These are phyloP conservation scores for Elaeagnus macrophylla DNA, from an alignment of 306 rosid genomes.

Conservation along the genomic window DNA sequence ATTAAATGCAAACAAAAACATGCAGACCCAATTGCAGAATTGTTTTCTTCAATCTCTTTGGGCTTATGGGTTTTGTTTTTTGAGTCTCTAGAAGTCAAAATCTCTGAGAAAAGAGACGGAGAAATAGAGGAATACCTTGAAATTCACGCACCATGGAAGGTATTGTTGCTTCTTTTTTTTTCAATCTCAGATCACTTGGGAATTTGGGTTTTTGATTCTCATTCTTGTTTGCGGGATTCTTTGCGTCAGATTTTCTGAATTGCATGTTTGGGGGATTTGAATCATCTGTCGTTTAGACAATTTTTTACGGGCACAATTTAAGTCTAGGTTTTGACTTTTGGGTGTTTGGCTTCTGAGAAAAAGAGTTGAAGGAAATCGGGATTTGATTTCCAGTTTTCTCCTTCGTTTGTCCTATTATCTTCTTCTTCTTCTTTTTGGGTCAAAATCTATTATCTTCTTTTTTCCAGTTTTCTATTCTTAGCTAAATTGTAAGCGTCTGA, in stretches of 20 bases:
- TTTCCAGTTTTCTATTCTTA: too few relatives aligned
- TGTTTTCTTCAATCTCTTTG: slow-evolving; percentile 23
- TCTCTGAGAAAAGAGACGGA: slow-evolving; percentile 7
- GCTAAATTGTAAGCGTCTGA: too few relatives aligned
- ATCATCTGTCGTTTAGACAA: slow-evolving; percentile 19
- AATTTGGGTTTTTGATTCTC: slow-evolving; percentile 34
- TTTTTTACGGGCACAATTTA: slow-evolving; percentile 21
- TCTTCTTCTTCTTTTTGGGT: not conserved
- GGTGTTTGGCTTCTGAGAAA: slow-evolving; percentile 29
- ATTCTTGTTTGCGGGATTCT: slow-evolving; percentile 19
- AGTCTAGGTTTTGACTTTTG: not conserved
- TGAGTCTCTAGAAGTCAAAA: slow-evolving; percentile 31
- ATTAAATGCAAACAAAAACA: too few relatives aligned
- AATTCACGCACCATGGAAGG: slow-evolving; percentile 66
- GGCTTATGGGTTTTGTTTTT: slow-evolving; percentile 31
- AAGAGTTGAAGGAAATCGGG: slow-evolving; percentile 21
- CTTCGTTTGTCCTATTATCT: not conserved
- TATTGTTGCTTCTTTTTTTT: slow-evolving; percentile 21
- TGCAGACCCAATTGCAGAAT: slow-evolving; percentile 1
- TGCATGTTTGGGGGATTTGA: slow-evolving; percentile 11
- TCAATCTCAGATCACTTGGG: slow-evolving; percentile 10
- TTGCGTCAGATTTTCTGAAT: slow-evolving; percentile 21
- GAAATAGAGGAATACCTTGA: slow-evolving; percentile 8
- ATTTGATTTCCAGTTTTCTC: slow-evolving; percentile 21
- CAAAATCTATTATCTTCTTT: too few relatives aligned